Conservation (phyloP, 2,329 filamentous ascomycete species). For the Pseudogymnoascus sp. region DNA sequence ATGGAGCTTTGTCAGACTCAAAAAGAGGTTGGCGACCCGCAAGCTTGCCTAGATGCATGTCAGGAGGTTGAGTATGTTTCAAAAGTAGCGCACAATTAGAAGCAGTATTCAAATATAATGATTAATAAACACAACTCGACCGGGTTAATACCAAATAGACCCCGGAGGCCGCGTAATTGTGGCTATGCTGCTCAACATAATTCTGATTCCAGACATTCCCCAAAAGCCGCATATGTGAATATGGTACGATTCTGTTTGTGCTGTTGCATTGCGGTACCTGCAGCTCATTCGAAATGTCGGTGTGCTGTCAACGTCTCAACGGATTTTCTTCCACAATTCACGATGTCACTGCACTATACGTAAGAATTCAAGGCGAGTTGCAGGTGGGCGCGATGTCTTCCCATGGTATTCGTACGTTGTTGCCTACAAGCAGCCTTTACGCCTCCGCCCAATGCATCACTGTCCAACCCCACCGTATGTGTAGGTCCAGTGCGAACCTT, state of each 20-base stretch:
- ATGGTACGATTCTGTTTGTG: not conserved
- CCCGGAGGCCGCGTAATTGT: not conserved
- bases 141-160: not conserved
- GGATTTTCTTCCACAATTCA: not conserved
- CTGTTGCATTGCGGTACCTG: not conserved
- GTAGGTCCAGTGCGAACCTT: constrained; percentile 4
- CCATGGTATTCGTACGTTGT: constrained; percentile 4
- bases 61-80: constrained; percentile 3
- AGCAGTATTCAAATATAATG: constrained; percentile 7
- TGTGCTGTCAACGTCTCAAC: not conserved
- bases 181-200: not conserved
- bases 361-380: not conserved
- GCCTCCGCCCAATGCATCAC: constrained; percentile 7
- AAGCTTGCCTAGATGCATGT: not conserved
- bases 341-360: not conserved
- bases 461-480: constrained; percentile 8
- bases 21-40: not conserved
- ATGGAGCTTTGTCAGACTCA: not conserved
- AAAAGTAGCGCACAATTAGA: constrained; percentile 9
- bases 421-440: constrained; percentile 7
- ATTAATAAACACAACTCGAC: constrained; percentile 3
- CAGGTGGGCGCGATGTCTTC: constrained; percentile 5
- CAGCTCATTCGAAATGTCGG: not conserved
- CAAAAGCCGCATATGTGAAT: not conserved
- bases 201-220: not conserved